A percentile compares a stretch with the other conserved stretches of the same genome.
Evolutionary conservation across 352 stramenopile species (phyloP).

Genomic region (Globisporangium mamillatum): DNA sequence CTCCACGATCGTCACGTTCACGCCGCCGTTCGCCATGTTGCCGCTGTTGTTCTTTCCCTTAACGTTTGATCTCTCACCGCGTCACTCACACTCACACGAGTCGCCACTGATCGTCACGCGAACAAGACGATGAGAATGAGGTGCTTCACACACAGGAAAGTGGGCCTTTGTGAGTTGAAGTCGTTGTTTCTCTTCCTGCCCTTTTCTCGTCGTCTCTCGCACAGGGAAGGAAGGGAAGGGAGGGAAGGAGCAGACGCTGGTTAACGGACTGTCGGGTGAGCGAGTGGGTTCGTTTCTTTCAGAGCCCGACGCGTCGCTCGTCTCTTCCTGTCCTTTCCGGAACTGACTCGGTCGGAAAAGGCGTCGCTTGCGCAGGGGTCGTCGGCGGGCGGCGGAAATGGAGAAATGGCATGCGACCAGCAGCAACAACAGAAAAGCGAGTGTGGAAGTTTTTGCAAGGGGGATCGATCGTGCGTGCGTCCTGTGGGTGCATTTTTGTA

Average conservation of each 20-base stretch:
- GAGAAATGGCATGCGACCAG: neutral
- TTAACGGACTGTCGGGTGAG: neutral
- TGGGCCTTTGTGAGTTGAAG: constrained; percentile 1
- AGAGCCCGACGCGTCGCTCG: constrained; percentile 9
- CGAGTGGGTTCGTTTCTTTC: neutral
- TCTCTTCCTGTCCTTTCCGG: neutral
- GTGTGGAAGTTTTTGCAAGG: neutral
- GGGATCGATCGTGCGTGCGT: neutral
- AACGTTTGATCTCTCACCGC: neutral
- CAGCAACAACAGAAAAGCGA: neutral
- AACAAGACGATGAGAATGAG: neutral
- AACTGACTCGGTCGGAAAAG: neutral
- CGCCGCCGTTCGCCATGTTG: constrained; percentile 15
- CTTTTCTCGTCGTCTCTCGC: neutral
- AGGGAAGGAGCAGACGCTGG: neutral
- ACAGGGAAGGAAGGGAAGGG: neutral
- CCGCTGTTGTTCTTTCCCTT: neutral
- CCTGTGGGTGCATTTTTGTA: constrained; percentile 5
- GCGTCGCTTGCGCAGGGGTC: neutral
- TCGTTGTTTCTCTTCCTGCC: neutral
- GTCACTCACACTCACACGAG: neutral
- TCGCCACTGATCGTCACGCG: neutral
- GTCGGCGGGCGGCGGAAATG: neutral
- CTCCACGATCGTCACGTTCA: constrained; percentile 53
- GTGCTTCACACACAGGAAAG: neutral